These are phyloP conservation scores for Talaromyces piceae DNA, from an alignment of 2,329 filamentous ascomycete genomes.

Conservation along the genomic window DNA sequence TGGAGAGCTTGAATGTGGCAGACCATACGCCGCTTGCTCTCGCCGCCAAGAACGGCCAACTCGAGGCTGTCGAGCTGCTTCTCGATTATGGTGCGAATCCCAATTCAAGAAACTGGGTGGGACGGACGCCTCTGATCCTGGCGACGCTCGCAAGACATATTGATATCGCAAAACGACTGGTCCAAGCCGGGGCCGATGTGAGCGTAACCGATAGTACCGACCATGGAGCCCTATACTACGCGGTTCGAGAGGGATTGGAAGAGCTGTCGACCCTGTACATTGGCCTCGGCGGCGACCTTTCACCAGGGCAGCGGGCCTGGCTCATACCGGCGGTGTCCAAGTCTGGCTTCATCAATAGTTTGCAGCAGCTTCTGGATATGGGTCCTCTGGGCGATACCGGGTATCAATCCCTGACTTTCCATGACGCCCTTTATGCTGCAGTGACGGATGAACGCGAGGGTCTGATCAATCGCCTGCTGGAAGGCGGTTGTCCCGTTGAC, in stretches of 20 bases:
- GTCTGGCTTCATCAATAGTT: neutral
- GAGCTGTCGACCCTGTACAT: neutral
- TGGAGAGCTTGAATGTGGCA: neutral
- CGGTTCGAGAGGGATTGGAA: neutral
- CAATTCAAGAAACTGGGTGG: neutral
- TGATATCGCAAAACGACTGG: neutral
- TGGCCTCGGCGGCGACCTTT: neutral
- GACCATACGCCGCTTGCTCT: slow-evolving; percentile 3
- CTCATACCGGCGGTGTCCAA: neutral
- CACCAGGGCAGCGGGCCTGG: neutral
- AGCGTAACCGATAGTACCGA: neutral
- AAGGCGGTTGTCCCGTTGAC: neutral
- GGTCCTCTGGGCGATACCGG: neutral
- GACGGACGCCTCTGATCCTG: neutral
- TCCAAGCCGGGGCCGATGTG: neutral
- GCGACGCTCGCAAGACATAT: neutral
- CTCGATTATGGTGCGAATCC: neutral
- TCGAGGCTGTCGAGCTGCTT: neutral
- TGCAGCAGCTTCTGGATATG: neutral
- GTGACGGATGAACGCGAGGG: neutral
- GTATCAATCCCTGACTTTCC: neutral
- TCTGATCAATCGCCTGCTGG: neutral
- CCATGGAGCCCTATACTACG: neutral
- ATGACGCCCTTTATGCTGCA: neutral
- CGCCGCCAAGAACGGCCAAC: neutral